phyloP scores from a whole-genome alignment of 2,329 filamentous ascomycete species.

The Camillea tinctor region DNA sequence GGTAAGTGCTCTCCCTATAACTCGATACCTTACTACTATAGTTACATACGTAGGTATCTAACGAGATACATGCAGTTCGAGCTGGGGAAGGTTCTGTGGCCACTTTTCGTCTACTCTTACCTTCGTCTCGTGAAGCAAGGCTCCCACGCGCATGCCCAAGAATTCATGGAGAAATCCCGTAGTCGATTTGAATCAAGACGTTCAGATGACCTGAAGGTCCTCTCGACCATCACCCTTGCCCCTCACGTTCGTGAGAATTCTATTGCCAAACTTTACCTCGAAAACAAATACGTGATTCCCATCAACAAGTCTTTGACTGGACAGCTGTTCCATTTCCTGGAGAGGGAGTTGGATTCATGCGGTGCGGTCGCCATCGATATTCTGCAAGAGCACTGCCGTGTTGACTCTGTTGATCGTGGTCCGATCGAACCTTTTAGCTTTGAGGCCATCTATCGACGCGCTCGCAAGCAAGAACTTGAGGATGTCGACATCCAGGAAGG shows the following conservation, averaged over 20 bases:
- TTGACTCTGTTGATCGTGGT: slow-evolving; percentile 58
- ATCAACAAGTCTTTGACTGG: slow-evolving; percentile 83
- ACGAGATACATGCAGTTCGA: slow-evolving; percentile 65
- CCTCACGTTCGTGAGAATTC: slow-evolving; percentile 76
- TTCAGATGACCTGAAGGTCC: slow-evolving; percentile 71
- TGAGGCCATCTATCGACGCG: slow-evolving; percentile 58
- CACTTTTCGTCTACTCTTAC: slow-evolving; percentile 90
- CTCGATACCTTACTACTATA: too few species aligned
- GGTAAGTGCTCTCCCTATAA: slow-evolving; percentile 52
- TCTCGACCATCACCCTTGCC: slow-evolving; percentile 73
- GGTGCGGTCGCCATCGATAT: slow-evolving; percentile 76
- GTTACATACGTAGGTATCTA: not conserved
- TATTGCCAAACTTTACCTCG: slow-evolving; percentile 76
- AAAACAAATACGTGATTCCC: slow-evolving; percentile 85
- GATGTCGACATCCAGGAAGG: slow-evolving; percentile 64
- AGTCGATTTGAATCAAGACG: slow-evolving; percentile 73
- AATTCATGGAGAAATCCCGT: slow-evolving; percentile 69
- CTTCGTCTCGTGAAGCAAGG: slow-evolving; percentile 73
- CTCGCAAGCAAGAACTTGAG: slow-evolving; percentile 61
- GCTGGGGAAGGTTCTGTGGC: slow-evolving; percentile 84
- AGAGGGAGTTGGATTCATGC: slow-evolving; percentile 79
- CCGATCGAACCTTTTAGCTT: slow-evolving; percentile 64
- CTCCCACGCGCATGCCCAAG: slow-evolving; percentile 69
- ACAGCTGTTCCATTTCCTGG: slow-evolving; percentile 82
- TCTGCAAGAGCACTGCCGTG: slow-evolving; percentile 58